These are phyloP conservation scores for Phytophthora boehmeriae DNA, from an alignment of 352 stramenopile species.

Conservation along the genomic window DNA sequence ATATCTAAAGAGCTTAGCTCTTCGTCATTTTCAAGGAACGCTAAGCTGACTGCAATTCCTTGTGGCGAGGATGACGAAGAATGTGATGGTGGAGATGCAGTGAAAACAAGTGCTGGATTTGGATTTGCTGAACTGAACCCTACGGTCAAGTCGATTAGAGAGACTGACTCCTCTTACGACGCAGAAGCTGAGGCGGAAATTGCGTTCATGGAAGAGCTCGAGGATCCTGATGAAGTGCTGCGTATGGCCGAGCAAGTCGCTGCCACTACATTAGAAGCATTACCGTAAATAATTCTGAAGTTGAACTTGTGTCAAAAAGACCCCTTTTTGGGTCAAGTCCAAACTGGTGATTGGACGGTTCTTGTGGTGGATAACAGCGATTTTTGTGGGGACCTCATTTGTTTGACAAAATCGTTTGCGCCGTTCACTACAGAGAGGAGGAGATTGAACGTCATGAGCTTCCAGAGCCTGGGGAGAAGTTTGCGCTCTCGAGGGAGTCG, in stretches of 20 bases:
- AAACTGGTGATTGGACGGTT: too few relatives aligned
- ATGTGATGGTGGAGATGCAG: too few relatives aligned
- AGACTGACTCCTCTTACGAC: neutral
- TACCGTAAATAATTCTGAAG: too few relatives aligned
- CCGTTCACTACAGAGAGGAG: neutral
- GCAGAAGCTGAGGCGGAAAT: slow-evolving; percentile 30
- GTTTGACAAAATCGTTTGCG: neutral
- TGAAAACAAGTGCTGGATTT: too few relatives aligned
- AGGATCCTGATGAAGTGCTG: slow-evolving; percentile 32
- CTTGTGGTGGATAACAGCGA: too few relatives aligned
- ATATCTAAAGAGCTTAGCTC: neutral
- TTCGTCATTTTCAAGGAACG: neutral
- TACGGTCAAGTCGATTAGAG: neutral
- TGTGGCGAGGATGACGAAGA: slow-evolving; percentile 6
- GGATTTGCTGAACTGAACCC: too few relatives aligned
- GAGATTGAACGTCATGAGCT: slow-evolving; percentile 44
- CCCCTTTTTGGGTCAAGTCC: neutral
- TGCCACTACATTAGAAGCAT: slow-evolving; percentile 18
- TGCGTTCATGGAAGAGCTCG: slow-evolving; percentile 39
- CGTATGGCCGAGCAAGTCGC: slow-evolving; percentile 39
- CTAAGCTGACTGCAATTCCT: neutral
- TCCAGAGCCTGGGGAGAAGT: slow-evolving; percentile 49
- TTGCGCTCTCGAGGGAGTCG: slow-evolving; percentile 46
- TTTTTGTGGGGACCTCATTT: neutral
- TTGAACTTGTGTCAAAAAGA: neutral